Evolutionary conservation across 2,329 filamentous ascomycete species (phyloP).

Genomic region (Rutstroemia sp.): DNA sequence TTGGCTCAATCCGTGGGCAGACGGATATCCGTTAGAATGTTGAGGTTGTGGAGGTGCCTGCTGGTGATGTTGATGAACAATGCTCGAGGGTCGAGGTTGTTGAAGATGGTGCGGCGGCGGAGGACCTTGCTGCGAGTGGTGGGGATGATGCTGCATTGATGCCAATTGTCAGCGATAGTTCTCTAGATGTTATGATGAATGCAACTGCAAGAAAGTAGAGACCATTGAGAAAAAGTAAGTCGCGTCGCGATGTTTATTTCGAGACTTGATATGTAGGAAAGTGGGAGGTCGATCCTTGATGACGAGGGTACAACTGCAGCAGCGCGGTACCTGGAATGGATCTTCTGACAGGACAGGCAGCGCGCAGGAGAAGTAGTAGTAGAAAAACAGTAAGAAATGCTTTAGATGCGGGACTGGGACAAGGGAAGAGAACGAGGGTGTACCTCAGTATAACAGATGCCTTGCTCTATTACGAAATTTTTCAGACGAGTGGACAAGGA

Average conservation of each 20-base stretch:
- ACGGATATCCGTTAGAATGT: slow-evolving; percentile 61
- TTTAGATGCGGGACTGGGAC: slow-evolving; percentile 17
- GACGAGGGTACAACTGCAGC: slow-evolving; percentile 28
- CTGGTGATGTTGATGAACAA: slow-evolving; percentile 64
- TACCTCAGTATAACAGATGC: slow-evolving; percentile 29
- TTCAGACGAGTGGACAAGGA: slow-evolving; percentile 20
- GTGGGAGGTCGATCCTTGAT: slow-evolving; percentile 26
- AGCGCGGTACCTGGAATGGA: slow-evolving; percentile 23
- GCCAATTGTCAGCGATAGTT: slow-evolving; percentile 23
- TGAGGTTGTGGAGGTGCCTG: slow-evolving; percentile 52
- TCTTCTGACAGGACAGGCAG: slow-evolving; percentile 22
- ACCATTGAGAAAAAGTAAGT: slow-evolving; percentile 28
- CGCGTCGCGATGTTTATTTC: slow-evolving; percentile 29
- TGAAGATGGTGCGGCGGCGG: slow-evolving; percentile 53
- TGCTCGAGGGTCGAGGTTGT: slow-evolving; percentile 63
- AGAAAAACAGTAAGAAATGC: slow-evolving; percentile 14
- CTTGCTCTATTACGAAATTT: slow-evolving; percentile 26
- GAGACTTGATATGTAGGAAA: slow-evolving; percentile 25
- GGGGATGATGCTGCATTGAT: slow-evolving; percentile 62
- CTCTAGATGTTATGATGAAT: slow-evolving; percentile 16
- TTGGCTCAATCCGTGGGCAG: slow-evolving; percentile 56
- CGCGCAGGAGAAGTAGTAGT: slow-evolving; percentile 15
- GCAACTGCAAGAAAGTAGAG: slow-evolving; percentile 24
- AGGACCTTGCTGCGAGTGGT: slow-evolving; percentile 66
- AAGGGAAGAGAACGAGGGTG: slow-evolving; percentile 27